phyloP scores from a whole-genome alignment of 2,329 filamentous ascomycete genomes.

The Diaporthe nobilis region DNA sequence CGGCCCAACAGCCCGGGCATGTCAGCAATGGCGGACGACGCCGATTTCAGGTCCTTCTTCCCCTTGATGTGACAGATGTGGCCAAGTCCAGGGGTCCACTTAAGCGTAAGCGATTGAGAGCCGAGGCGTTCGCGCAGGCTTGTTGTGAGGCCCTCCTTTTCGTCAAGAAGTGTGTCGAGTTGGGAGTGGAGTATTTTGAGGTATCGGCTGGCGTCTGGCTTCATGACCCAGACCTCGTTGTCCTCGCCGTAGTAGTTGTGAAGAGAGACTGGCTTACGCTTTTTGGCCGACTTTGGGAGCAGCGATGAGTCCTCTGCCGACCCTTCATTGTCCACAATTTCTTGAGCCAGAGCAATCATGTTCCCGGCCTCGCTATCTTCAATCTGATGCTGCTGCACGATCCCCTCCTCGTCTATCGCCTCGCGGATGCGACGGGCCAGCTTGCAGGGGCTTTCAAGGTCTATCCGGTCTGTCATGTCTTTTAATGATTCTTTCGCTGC shows the following conservation, averaged over 20 bases:
- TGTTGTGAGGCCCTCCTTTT: constrained; percentile 73
- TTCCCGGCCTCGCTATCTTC: constrained; percentile 80
- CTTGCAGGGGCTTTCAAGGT: constrained; percentile 75
- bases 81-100: constrained; percentile 88
- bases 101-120: constrained; percentile 79
- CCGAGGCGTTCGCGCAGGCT: constrained; percentile 73
- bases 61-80: constrained; percentile 94
- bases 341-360: constrained; percentile 80
- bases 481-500: constrained; percentile 54
- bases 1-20: constrained; percentile 35
- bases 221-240: constrained; percentile 75
- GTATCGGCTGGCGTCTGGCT: constrained; percentile 74
- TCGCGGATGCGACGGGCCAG: constrained; percentile 80
- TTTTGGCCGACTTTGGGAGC: constrained; percentile 65
- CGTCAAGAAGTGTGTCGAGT: constrained; percentile 70
- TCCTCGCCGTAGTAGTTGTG: constrained; percentile 73
- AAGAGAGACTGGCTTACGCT: constrained; percentile 61
- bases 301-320: constrained; percentile 67
- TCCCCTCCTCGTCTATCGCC: constrained; percentile 92
- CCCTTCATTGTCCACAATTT: constrained; percentile 77
- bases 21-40: constrained; percentile 61
- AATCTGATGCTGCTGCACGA: constrained; percentile 83
- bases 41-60: constrained; percentile 68
- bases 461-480: constrained; percentile 69
- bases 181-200: constrained; percentile 78